Evolutionary conservation across 345 rosid genomes (phyloP), one percentile per base, ranked within the genome.

Genomic region (Eucalyptus sp.): DNA sequence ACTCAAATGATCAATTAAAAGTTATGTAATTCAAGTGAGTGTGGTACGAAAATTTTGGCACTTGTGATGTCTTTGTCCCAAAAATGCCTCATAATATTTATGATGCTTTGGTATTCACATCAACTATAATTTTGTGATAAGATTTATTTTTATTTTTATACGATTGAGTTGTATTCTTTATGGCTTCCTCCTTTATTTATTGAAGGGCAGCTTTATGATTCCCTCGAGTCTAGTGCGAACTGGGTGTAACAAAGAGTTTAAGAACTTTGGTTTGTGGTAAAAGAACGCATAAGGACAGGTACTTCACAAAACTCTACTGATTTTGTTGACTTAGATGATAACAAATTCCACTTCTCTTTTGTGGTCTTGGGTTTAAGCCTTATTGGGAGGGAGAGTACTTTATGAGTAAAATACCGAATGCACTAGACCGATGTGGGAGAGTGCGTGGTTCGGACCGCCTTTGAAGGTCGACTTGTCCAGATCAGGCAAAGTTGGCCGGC

Each of bases 61-160:
- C 13, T 10, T 56, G 5, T 9, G 1, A 56, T 56, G 62, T 56
- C 0, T 56, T 56, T 56, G 1, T 9, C 29, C 62, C 3, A 0
- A 56, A 56, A 56, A 56, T 56, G 62, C 62, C 0, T 2, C 58
- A 15, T 15, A 31, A 31, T 66, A 2, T 66, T 16, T n/a, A 14
- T 8, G 80, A 27, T 68, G 10, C 80, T 16, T 37, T 18, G 80
- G 24, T 33, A 33, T 17, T 17, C 24, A 9, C 18, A 37, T 18
- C 11, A 2, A 17, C 25, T 68, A 68, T 33, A 68, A 68, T 68
- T 68, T 33, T 15, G 44, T 5, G 7, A 33, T 37, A 33, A 33
- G 81, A 5, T 68, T 17, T 4, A 33, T 17, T 31, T 16, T 68
- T 33, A 68, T 68, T 68, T 68, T 1, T 0, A 68, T 17, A 68